phyloP scores from a whole-genome alignment of 164 flowering plant species.

The Piper longum region DNA sequence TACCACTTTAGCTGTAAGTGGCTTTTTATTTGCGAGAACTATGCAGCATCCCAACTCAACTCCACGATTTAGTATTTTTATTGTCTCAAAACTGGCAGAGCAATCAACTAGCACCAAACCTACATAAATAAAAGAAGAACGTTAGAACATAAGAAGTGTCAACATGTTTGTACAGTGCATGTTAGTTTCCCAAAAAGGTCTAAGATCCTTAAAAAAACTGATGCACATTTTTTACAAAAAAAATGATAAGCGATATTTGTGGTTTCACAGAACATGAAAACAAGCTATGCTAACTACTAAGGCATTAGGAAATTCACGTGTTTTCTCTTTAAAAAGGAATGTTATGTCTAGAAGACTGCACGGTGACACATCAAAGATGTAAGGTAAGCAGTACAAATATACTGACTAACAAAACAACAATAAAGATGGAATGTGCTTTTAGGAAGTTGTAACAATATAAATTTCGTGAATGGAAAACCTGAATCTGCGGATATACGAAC shows the following conservation, averaged over 20 bases:
- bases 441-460: no score
- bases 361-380: no score
- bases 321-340: no score
- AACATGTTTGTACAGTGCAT: not conserved
- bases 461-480: slow-evolving; percentile 4
- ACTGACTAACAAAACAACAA: not conserved
- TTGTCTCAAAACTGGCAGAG: slow-evolving; percentile 80
- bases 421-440: no score
- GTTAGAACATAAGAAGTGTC: not conserved
- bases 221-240: no score
- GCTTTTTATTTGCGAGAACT: slow-evolving; percentile 87
- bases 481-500: slow-evolving; percentile 19
- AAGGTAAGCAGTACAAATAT: not conserved
- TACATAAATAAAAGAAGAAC: slow-evolving; percentile 9
- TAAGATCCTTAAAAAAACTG: no score
- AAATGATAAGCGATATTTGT: no score
- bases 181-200: no score
- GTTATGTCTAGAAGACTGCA: no score
- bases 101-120: slow-evolving; percentile 78
- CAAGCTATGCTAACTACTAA: no score
- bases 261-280: no score
- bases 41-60: slow-evolving; percentile 59
- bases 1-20: slow-evolving; percentile 68
- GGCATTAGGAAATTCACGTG: no score
- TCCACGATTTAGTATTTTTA: slow-evolving; percentile 28